Conservation (phyloP, 2,329 filamentous ascomycete genomes). For the Ilyonectria mors-panacis region DNA sequence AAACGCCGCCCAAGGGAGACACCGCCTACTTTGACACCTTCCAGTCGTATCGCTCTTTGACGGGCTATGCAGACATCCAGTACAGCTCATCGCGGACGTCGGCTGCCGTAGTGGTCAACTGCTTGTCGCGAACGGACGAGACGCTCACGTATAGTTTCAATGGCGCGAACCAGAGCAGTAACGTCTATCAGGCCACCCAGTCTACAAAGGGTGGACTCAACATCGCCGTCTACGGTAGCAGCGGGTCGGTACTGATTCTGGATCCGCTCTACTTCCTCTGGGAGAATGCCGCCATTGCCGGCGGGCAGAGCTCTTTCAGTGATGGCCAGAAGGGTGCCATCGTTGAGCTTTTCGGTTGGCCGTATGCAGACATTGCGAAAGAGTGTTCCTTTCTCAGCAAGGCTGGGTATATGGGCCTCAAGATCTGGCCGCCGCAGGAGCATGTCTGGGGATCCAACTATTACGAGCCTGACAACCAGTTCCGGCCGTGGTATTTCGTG, state of each 20-base stretch:
- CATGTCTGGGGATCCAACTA: conserved; percentile 19
- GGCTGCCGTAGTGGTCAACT: conserved; percentile 9
- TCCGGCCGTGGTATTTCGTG: conserved; percentile 15
- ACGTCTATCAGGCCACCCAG: conserved; percentile 9
- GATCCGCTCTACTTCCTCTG: conserved; percentile 18
- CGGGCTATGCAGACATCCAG: conserved; percentile 12
- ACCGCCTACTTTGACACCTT: conserved; percentile 10
- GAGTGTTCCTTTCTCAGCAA: conserved; percentile 16
- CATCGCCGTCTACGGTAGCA: conserved; percentile 11
- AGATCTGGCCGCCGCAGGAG: conserved; percentile 14
- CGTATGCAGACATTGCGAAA: conserved; percentile 7
- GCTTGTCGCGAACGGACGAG: conserved; percentile 10
- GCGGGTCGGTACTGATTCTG: conserved; percentile 9
- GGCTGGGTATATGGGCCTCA: conserved; percentile 16
- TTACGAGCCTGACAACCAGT: conserved; percentile 15
- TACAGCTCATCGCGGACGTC: conserved; percentile 10
- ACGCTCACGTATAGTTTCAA: conserved; percentile 14
- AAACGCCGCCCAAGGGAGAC: conserved; percentile 10
- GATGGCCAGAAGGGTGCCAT: conserved; percentile 17
- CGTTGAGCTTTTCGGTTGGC: conserved; percentile 12
- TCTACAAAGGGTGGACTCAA: conserved; percentile 9
- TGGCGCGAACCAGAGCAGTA: conserved; percentile 11
- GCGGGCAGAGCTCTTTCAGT: conserved; percentile 10
- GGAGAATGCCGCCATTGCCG: conserved; percentile 16
- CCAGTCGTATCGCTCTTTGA: conserved; percentile 11